Conservation (phyloP, 805 yeast genomes). For the Candida vaughaniae region DNA sequence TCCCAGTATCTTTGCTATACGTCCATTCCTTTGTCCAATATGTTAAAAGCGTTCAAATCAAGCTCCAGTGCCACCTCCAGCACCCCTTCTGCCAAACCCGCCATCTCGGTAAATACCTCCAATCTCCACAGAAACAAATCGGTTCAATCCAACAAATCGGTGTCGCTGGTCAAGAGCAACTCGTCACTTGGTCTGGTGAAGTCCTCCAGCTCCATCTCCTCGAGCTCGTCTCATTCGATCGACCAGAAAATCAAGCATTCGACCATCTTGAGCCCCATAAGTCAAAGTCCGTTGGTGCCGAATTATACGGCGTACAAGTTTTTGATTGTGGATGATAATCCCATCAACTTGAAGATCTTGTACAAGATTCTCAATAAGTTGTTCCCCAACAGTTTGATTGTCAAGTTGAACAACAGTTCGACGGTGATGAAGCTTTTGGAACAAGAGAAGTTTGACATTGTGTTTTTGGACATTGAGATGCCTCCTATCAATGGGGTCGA, state of each 20-base stretch:
- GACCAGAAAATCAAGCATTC: slow-evolving; percentile 12
- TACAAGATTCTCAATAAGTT: slow-evolving; percentile 29
- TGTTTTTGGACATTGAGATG: slow-evolving; percentile 47
- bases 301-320: slow-evolving; percentile 18
- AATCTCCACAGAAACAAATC: slow-evolving; percentile 9
- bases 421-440: slow-evolving; percentile 21
- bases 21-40: slow-evolving; percentile 6
- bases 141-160: slow-evolving; percentile 7
- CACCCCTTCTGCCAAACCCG: slow-evolving; percentile 4
- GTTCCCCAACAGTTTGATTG: slow-evolving; percentile 32
- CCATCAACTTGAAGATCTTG: slow-evolving; percentile 38
- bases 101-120: slow-evolving; percentile 5
- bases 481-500: slow-evolving; percentile 41
- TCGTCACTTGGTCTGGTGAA: slow-evolving; percentile 9
- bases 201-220: slow-evolving; percentile 5
- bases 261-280: slow-evolving; percentile 13
- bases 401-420: slow-evolving; percentile 29
- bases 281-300: slow-evolving; percentile 17
- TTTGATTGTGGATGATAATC: slow-evolving; percentile 42
- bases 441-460: slow-evolving; percentile 23
- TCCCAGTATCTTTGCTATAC: slow-evolving; percentile 3
- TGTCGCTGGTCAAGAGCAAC: slow-evolving; percentile 8
- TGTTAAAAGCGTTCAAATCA: slow-evolving; percentile 16
- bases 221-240: slow-evolving; percentile 2
- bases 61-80: neutral